Evolutionary conservation across 1,284 basidiomycete genomes (phyloP).

Genomic region (Irpex rosettiformis): DNA sequence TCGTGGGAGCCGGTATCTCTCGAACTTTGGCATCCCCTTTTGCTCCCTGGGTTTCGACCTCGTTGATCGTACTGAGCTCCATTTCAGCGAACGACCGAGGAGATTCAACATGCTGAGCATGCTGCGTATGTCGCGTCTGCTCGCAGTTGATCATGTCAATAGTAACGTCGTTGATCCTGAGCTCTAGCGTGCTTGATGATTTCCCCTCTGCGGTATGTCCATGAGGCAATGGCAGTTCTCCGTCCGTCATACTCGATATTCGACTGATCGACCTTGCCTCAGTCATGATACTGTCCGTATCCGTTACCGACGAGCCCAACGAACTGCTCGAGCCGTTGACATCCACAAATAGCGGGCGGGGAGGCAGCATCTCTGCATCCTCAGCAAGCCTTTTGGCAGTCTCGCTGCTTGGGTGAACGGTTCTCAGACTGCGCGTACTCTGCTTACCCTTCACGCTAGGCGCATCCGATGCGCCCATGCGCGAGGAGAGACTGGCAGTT

Average conservation of each 20-base stretch:
- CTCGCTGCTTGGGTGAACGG: conserved; percentile 1
- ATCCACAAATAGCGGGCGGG: conserved; percentile 7
- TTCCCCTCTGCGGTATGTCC: not conserved
- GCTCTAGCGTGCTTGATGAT: not conserved
- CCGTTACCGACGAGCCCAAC: not conserved
- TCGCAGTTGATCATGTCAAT: conserved; percentile 3
- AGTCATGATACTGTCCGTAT: conserved; percentile 1
- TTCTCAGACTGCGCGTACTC: conserved; percentile 5
- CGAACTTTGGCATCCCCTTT: not conserved
- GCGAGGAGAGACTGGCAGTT: conserved; percentile 6
- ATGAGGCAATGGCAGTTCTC: conserved; percentile 3
- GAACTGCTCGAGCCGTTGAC: conserved; percentile 2
- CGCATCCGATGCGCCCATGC: not conserved
- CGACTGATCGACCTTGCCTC: conserved; percentile 3
- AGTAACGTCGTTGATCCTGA: conserved; percentile 1
- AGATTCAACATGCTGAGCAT: not conserved
- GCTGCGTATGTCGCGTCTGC: too few species aligned
- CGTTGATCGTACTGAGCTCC: not conserved
- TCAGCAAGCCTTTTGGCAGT: not conserved
- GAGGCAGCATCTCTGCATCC: conserved; percentile 2
- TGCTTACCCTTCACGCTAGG: not conserved
- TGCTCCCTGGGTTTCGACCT: not conserved
- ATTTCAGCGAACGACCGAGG: not conserved
- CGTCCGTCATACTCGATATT: conserved; percentile 3
- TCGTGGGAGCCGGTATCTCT: not conserved